Percentiles rank a stretch among this genome's conserved stretches.
These are phyloP conservation scores for Neurospora cerealis DNA, from an alignment of 495 filamentous ascomycete genomes.

Conservation along the genomic window DNA sequence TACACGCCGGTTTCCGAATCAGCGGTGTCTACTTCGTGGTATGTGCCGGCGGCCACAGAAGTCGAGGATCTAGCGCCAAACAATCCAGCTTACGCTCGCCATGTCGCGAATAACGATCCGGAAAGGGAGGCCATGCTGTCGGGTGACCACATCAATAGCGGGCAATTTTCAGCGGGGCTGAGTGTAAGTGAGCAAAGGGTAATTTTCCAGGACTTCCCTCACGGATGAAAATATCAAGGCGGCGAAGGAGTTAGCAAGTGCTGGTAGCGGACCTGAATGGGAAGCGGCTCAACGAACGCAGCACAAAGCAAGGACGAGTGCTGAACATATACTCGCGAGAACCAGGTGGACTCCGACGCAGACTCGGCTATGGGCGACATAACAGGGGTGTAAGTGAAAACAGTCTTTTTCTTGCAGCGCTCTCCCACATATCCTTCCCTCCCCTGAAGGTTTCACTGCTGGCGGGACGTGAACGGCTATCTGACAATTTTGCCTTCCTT, in stretches of 20 bases:
- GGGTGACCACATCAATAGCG: background rate
- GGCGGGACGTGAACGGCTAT: background rate
- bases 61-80: background rate
- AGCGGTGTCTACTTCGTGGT: background rate
- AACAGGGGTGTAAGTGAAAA: background rate
- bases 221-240: background rate
- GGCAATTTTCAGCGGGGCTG: conserved; percentile 1
- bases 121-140: background rate
- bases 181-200: conserved; percentile 3
- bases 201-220: background rate
- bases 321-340: background rate
- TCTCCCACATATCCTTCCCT: background rate
- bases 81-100: background rate
- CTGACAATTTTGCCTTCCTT: background rate
- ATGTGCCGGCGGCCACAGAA: background rate
- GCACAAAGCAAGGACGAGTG: background rate
- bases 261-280: background rate
- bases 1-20: background rate
- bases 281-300: background rate
- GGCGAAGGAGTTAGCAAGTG: background rate
- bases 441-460: background rate
- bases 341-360: conserved; percentile 4
- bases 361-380: conserved; percentile 7
- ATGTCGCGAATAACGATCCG: conserved; percentile 2
- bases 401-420: background rate